Evolutionary conservation across 2,329 filamentous ascomycete species (phyloP).

Genomic region (Aureobasidium sp.): DNA sequence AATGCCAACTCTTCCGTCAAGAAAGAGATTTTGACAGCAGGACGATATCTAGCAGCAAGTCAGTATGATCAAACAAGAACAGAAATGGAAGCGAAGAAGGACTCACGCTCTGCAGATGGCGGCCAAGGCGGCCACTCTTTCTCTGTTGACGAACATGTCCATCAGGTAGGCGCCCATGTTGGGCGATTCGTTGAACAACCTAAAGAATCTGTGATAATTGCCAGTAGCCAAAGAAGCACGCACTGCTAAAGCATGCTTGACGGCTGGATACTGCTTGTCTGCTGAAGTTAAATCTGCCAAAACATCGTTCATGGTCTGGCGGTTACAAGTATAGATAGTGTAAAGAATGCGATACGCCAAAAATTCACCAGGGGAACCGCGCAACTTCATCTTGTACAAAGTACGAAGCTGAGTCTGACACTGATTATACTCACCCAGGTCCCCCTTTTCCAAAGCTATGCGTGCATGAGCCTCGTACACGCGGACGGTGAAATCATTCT

Average conservation of each 20-base stretch:
- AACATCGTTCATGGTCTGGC: constrained; percentile 94
- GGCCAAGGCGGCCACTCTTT: constrained; percentile 82
- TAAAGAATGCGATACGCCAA: constrained; percentile 99
- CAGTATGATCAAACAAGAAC: not conserved
- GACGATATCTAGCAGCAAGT: constrained; percentile 70
- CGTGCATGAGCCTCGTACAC: constrained; percentile 97
- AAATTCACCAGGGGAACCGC: constrained; percentile 89
- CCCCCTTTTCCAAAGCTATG: constrained; percentile 94
- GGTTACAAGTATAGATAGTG: constrained; percentile 98
- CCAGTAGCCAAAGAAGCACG: constrained; percentile 85
- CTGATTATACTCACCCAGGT: constrained; percentile 99
- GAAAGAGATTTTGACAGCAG: constrained; percentile 79
- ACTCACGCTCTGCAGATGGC: constrained; percentile 93
- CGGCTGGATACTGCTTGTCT: constrained; percentile 79
- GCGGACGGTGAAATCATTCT: constrained; percentile 89
- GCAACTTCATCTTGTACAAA: constrained; percentile 77
- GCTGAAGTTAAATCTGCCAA: constrained; percentile 96
- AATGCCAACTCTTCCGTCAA: constrained; percentile 95
- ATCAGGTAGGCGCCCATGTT: constrained; percentile 98
- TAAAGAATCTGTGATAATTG: constrained; percentile 98
- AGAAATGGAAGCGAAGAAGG: not conserved
- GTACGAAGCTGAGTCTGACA: constrained; percentile 96
- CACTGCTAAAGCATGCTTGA: constrained; percentile 86
- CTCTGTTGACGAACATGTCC: constrained; percentile 96
- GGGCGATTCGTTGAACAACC: constrained; percentile 84